phyloP scores from a whole-genome alignment of 2,329 filamentous ascomycete genomes.

The Ophiocordyceps sinensis region DNA sequence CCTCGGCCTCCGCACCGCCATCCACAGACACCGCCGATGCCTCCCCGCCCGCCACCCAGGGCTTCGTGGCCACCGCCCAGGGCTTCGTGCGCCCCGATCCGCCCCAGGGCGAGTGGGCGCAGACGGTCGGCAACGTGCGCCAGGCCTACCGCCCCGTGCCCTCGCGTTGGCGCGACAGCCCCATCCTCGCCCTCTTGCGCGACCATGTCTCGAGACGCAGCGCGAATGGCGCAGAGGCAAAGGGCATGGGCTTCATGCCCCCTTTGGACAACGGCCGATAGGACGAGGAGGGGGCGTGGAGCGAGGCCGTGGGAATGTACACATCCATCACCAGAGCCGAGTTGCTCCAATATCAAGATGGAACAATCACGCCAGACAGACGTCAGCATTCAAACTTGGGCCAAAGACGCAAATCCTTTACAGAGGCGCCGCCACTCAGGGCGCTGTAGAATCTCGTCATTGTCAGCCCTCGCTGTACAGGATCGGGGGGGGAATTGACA shows the following conservation, averaged over 20 bases:
- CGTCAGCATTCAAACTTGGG: too few species aligned
- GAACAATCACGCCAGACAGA: too few species aligned
- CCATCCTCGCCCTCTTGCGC: slow-evolving; percentile 63
- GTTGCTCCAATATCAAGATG: too few species aligned
- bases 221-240: slow-evolving; percentile 17
- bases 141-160: slow-evolving; percentile 88
- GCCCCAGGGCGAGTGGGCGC: slow-evolving; percentile 72
- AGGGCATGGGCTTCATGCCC: slow-evolving; percentile 45
- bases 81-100: slow-evolving; percentile 19
- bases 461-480: too few species aligned
- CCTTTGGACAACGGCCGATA: slow-evolving; percentile 16
- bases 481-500: too few species aligned
- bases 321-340: too few species aligned
- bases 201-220: slow-evolving; percentile 57
- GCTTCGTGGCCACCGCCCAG: slow-evolving; percentile 8
- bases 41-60: too few species aligned
- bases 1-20: slow-evolving; percentile 12
- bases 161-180: slow-evolving; percentile 66
- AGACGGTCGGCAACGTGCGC: slow-evolving; percentile 89
- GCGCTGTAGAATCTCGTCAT: too few species aligned
- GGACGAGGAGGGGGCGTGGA: neutral
- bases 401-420: too few species aligned
- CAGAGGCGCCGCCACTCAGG: too few species aligned
- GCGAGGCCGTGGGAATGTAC: too few species aligned
- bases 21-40: slow-evolving; percentile 18